Evolutionary conservation across 1,284 basidiomycete genomes (phyloP), one percentile per base, ranked within the genome.

Genomic region (Sanghuangporus baumii): DNA sequence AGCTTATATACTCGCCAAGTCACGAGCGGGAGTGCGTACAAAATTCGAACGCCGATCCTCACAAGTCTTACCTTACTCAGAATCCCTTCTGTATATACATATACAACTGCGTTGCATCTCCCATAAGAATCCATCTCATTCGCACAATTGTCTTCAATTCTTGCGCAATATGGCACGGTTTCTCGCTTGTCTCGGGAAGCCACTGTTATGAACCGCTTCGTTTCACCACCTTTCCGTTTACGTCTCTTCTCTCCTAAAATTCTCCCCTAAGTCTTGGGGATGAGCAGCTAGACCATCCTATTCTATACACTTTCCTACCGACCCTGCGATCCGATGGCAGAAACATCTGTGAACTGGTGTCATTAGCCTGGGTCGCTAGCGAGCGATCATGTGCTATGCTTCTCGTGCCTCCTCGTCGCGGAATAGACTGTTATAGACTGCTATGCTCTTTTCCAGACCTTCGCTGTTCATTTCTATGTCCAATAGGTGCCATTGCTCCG

Each of bases 121-220:
- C 55, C 38, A 26, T 34, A 41, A 26, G 18, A 37, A 55, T 63
- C 23, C 37, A 16, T 31, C 46, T 46, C 43, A 14, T 55, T 3
- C 3, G 26, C 23, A 31, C 26, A 12, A 6, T n/a, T 46, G 7
- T 11, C 43, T 46, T 46, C 43, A n/a, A 46, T 18, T 59, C 51
- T 63, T 63, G 62, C 62, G 57, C 52, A 40, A 48, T 43, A 23
- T 59, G 50, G 38, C 52, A 59, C 62, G 47, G 23, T 46, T 57
- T 47, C 18, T 50, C 60, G 36, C 55, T 50, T 51, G 20, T 38
- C 47, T 37, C 41, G 23, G 20, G 9, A n/a, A 14, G 20, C 38
- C 18, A 12, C 31, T 51, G 6, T 47, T n/a, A 40, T 57, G 12
- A 16, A 8, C 40, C 12, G n/a, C n/a, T n/a, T 20, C 41, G n/a